Evolutionary conservation across 2,329 filamentous ascomycete genomes (phyloP), one percentile per base, ranked within the genome.

Genomic region (Monilinia vaccinii-corymbosi): DNA sequence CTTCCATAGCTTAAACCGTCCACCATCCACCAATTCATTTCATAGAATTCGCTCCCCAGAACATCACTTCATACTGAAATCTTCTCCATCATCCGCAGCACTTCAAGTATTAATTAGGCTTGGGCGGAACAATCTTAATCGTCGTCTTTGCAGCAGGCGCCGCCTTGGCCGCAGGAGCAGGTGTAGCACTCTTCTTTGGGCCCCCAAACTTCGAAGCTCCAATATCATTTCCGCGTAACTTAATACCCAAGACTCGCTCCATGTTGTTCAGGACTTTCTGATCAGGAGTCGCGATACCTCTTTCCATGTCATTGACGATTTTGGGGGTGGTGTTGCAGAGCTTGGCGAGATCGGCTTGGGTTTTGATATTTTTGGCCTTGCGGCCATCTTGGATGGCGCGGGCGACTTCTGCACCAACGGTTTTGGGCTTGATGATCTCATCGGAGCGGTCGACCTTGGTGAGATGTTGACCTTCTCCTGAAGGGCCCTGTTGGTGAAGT

Each of bases 361-460:
- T 95, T 79, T 96, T 94, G 76, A 92, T 91, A 76, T 88, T 88
- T 73, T 90, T 86, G 73, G 87, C 84, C 73, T 85, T 85, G 66
- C 94, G 89, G 60, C 88, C 84, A 71, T 87, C 82, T 71, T 85
- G 82, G 77, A 97, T 97, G 66, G 87, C 89, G 67, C 89, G 84
- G 70, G 89, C 91, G 66, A 97, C 90, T 60, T 83, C 80, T 71
- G 82, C 81, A 73, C 91, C 91, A 61, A 97, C 81, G 50, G 91
- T 95, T 79, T 96, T 96, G 72, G 91, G 92, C 80, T 96, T 96
- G 77, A 97, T 87, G 77, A 97, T 96, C 74, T 97, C 94, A 80
- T 97, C 92, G 73, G 86, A 87, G 68, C 93, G 92, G 81, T 97
- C 94, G 75, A 99, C 92, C 81, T 97, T 97, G 68, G 94, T 97